Percentiles rank a stretch among this genome's conserved stretches.
Conservation (phyloP, 78 protist genomes). For the Dictyostelium purpureum region DNA sequence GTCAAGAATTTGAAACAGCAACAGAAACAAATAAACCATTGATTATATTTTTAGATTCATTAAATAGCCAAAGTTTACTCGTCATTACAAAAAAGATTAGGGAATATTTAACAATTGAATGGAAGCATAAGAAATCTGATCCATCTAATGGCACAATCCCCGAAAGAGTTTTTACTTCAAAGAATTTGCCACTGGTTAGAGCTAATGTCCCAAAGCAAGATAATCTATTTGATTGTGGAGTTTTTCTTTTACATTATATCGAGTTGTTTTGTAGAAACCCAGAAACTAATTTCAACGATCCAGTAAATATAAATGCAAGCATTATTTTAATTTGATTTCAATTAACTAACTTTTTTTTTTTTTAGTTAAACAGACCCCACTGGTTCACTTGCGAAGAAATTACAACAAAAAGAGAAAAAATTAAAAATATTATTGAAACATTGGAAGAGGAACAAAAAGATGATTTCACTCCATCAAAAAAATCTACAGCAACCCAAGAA, state of each 20-base stretch:
- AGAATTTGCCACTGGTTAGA: conserved; percentile 13
- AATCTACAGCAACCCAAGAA: background rate
- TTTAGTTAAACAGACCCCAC: conserved; percentile 15
- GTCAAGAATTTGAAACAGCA: conserved; percentile 36
- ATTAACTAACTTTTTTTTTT: background rate
- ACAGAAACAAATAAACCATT: background rate
- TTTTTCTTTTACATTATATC: conserved; percentile 63
- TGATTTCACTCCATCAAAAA: background rate
- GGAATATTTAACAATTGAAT: conserved; percentile 45
- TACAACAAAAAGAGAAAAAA: conserved; percentile 13
- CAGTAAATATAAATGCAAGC: background rate
- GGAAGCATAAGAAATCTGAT: conserved; percentile 47
- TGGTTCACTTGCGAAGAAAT: conserved; percentile 47
- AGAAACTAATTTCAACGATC: conserved; percentile 42
- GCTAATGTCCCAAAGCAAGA: conserved; percentile 67
- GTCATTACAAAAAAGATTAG: conserved; percentile 44
- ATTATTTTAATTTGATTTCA: background rate
- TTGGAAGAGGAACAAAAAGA: conserved; percentile 6
- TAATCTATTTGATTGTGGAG: conserved; percentile 78
- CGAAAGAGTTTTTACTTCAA: conserved; percentile 7
- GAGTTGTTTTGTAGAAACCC: conserved; percentile 76
- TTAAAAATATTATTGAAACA: conserved; percentile 14
- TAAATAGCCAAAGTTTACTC: background rate
- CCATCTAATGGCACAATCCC: conserved; percentile 45
- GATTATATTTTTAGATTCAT: conserved; percentile 55